phyloP scores from a whole-genome alignment of 2,329 filamentous ascomycete genomes.

The Pseudogymnoascus sp. region DNA sequence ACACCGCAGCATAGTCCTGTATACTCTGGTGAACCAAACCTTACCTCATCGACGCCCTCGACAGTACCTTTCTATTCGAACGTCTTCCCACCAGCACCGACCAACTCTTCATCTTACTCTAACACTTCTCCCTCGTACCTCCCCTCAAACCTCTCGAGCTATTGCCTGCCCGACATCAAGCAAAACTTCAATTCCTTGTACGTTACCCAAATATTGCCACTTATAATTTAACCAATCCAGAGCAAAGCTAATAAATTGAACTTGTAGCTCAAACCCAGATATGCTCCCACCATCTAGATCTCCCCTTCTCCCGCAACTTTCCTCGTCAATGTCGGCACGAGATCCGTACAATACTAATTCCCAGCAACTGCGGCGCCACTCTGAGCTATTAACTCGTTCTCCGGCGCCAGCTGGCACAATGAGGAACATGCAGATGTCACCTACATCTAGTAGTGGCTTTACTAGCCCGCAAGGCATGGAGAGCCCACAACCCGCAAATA shows the following conservation, averaged over 20 bases:
- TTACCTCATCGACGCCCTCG: slow-evolving; percentile 24
- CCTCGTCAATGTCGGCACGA: slow-evolving; percentile 25
- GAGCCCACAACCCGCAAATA: slow-evolving; percentile 13
- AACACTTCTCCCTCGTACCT: slow-evolving; percentile 25
- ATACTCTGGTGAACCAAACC: slow-evolving; percentile 27
- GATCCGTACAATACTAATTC: slow-evolving; percentile 27
- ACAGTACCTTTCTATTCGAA: slow-evolving; percentile 26
- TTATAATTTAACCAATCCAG: not conserved
- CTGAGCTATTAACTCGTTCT: slow-evolving; percentile 27
- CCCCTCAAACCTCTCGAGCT: slow-evolving; percentile 21
- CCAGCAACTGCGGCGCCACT: slow-evolving; percentile 23
- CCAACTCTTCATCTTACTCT: slow-evolving; percentile 26
- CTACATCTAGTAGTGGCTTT: slow-evolving; percentile 28
- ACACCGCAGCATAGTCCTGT: slow-evolving; percentile 25
- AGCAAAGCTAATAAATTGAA: not conserved
- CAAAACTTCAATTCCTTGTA: slow-evolving; percentile 20
- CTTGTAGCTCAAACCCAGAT: slow-evolving; percentile 18
- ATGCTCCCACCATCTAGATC: slow-evolving; percentile 28
- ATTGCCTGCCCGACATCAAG: slow-evolving; percentile 30
- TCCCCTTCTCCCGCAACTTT: slow-evolving; percentile 26
- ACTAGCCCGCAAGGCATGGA: slow-evolving; percentile 30
- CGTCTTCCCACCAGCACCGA: slow-evolving; percentile 25
- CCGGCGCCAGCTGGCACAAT: slow-evolving; percentile 24
- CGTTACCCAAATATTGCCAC: not conserved
- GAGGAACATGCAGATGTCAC: slow-evolving; percentile 28